phyloP scores from a whole-genome alignment of 208 protist species.

The Trypanosoma scelopori region DNA sequence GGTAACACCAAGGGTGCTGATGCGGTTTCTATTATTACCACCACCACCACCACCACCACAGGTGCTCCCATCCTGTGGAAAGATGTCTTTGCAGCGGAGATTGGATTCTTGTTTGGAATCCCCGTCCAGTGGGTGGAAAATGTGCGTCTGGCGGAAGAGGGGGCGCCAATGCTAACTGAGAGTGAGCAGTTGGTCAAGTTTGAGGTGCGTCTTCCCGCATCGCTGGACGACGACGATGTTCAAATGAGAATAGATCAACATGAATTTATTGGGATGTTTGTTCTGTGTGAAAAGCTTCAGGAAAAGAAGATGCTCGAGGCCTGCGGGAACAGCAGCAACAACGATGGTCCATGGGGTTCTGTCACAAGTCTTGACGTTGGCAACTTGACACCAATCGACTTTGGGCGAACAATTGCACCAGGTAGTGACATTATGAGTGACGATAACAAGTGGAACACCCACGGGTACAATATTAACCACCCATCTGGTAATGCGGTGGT shows the following conservation, averaged over 20 bases:
- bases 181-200: constrained; percentile 20
- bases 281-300: constrained; percentile 12
- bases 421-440: neutral
- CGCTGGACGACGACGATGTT: constrained; percentile 8
- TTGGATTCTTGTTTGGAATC: constrained; percentile 21
- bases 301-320: neutral
- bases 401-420: constrained; percentile 2
- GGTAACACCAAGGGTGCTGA: neutral
- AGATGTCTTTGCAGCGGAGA: constrained; percentile 17
- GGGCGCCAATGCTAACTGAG: neutral
- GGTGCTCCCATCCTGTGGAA: constrained; percentile 14
- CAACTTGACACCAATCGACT: neutral
- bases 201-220: constrained; percentile 23
- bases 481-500: neutral
- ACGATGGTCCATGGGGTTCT: neutral
- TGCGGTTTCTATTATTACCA: no score
- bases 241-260: constrained; percentile 12
- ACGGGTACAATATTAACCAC: neutral
- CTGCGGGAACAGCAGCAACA: neutral
- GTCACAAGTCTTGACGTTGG: neutral
- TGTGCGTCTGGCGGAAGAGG: constrained; percentile 11
- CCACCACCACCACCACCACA: no score
- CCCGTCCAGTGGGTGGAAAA: constrained; percentile 17
- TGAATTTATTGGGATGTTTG: constrained; percentile 22
- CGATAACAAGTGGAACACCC: neutral